phyloP scores from a whole-genome alignment of 805 yeast species.

The Yueomyces sp. region DNA sequence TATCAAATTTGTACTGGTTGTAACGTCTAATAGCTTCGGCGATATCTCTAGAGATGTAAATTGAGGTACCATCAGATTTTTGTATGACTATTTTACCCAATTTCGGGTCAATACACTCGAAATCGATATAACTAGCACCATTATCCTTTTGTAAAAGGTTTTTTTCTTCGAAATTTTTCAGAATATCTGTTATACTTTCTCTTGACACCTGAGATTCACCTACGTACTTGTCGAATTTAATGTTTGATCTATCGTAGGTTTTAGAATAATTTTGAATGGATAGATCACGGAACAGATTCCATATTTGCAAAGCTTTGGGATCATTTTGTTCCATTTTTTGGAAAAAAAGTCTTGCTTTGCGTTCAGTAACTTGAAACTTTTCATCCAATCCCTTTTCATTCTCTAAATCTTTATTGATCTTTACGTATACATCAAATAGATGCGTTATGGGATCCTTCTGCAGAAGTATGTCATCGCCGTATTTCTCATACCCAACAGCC shows the following conservation, averaged over 20 bases:
- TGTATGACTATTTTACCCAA: constrained; percentile 85
- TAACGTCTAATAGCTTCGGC: constrained; percentile 92
- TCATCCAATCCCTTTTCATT: constrained; percentile 35
- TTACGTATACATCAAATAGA: constrained; percentile 84
- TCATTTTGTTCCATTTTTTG: constrained; percentile 89
- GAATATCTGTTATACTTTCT: constrained; percentile 53
- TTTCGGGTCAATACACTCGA: constrained; percentile 74
- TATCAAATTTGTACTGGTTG: constrained; percentile 72
- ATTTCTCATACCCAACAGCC: constrained; percentile 81
- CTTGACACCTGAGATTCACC: constrained; percentile 92
- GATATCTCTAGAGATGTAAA: constrained; percentile 87
- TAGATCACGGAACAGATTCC: constrained; percentile 79
- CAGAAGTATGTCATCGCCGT: constrained; percentile 66
- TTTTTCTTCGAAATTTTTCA: constrained; percentile 47
- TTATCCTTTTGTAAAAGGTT: constrained; percentile 69
- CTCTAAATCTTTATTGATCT: constrained; percentile 63
- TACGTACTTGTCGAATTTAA: constrained; percentile 72
- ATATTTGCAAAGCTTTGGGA: constrained; percentile 56
- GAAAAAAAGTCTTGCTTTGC: constrained; percentile 76
- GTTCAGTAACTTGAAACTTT: constrained; percentile 46
- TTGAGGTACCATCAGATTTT: constrained; percentile 88
- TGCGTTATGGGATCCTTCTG: constrained; percentile 79
- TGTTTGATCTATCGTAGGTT: constrained; percentile 86
- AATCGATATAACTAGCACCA: constrained; percentile 83
- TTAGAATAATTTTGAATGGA: constrained; percentile 74